Base-by-base conservation (phyloP, 495 filamentous ascomycete species). In the Baudoinia panamericana region DNA sequence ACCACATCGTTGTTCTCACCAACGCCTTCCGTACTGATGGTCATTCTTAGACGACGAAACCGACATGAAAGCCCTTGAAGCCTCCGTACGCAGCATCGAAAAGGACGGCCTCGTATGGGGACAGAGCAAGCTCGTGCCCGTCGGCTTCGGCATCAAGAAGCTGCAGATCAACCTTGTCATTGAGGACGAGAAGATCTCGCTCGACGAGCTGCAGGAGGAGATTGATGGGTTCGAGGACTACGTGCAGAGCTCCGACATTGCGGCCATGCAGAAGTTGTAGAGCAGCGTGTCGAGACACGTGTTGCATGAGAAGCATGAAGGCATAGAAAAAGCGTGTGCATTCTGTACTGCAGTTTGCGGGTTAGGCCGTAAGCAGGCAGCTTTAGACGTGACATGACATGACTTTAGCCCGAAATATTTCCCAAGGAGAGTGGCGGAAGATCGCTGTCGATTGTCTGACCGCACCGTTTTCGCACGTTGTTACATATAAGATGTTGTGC, bases 101-200 rank as follows among this genome's bases (percentile, higher is more conserved):
- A 74, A 78, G 70, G 90, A 97, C 47, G 90, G 90, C 63, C 79
- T 97, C 41, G 79, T 90, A 30, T 97, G 90, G 90, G 90, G 90
- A 75, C 76, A 72, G 50, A 87, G 81, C 59, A 86, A 88, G 70
- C 67, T 93, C 45, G 80, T 93, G 28, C 60, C 86, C 39, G 80
- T 96, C 46, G 76, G 85, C 57, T 97, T 86, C 73, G 92, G 92
- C 67, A 93, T 97, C 71, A 94, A 90, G 79, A 96, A 96, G 76
- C 76, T 97, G 47, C 92, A 96, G 74, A 92, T 97, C 73, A 96
- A 82, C 75, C 61, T 95, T 46, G 86, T 96, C 51, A 71, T 96
- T 49, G 90, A 96, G 71, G 90, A 97, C 59, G 90, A 96, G 40
- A 96, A 96, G 72, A 61, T 97, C 57, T 86, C 83, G 40, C 61